Percentiles rank a stretch among this genome's conserved stretches.
Conservation (phyloP, 176 grass and related monocot genomes). For the Ampelocalamus luodianensis region DNA sequence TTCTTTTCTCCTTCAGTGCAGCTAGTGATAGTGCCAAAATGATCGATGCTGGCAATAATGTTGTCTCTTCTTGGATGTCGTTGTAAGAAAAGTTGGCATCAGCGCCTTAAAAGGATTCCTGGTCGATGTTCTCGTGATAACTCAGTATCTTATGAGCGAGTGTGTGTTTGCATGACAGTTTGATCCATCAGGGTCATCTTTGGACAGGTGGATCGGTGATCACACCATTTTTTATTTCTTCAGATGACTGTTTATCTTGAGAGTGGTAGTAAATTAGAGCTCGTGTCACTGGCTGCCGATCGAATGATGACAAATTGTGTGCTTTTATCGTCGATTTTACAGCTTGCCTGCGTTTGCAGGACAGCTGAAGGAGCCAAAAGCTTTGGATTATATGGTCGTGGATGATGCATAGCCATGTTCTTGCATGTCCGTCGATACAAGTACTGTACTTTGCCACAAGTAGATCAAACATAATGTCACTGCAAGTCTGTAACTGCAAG, state of each 20-base stretch:
- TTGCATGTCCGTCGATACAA: not conserved
- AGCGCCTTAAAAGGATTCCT: not conserved
- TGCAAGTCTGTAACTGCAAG: not conserved
- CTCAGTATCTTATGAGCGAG: not conserved
- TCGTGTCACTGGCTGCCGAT: not conserved
- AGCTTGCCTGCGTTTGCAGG: not conserved
- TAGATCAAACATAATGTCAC: not conserved
- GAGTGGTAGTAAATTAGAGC: not conserved
- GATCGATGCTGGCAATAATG: slow-evolving; percentile 9
- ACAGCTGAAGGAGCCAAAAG: not conserved
- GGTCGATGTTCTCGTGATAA: not conserved
- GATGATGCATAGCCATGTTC: not conserved
- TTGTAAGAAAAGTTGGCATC: not conserved
- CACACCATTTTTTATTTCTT: not conserved
- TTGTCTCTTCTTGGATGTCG: not conserved
- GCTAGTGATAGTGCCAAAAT: not conserved
- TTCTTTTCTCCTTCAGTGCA: slow-evolving; percentile 26
- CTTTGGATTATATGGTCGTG: not conserved
- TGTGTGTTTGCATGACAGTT: not conserved
- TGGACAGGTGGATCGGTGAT: not conserved
- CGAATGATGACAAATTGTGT: not conserved
- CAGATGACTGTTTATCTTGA: not conserved
- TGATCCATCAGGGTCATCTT: not conserved
- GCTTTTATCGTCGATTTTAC: not conserved
- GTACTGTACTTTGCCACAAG: not conserved